Evolutionary conservation across 164 flowering plant genomes (phyloP).

Genomic region (Vitis rupestris): DNA sequence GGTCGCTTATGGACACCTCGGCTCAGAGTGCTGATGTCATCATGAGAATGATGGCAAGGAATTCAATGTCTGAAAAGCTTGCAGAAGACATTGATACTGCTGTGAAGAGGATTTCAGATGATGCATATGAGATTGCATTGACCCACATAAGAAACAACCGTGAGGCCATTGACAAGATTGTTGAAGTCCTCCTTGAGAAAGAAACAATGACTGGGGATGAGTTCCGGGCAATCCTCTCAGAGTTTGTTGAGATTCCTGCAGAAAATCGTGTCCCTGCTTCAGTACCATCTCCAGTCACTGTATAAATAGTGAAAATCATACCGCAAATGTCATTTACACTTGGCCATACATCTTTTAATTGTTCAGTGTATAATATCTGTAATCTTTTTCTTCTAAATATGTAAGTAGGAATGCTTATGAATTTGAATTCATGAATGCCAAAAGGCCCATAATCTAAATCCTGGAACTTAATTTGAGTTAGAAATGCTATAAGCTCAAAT

Average conservation of each 20-base stretch:
- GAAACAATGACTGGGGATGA: slow-evolving; percentile 83
- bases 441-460: not conserved
- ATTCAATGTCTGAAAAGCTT: slow-evolving; percentile 85
- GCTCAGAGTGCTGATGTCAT: slow-evolving; percentile 75
- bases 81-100: slow-evolving; percentile 85
- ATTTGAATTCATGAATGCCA: slow-evolving; percentile 1
- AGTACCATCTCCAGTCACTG: slow-evolving; percentile 54
- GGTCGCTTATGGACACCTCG: slow-evolving; percentile 84
- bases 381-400: not conserved
- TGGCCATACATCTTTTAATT: not conserved
- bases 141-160: slow-evolving; percentile 69
- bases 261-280: slow-evolving; percentile 76
- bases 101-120: slow-evolving; percentile 62
- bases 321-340: not conserved
- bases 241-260: slow-evolving; percentile 77
- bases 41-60: slow-evolving; percentile 93
- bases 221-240: slow-evolving; percentile 77
- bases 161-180: slow-evolving; percentile 88
- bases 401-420: slow-evolving; percentile 1
- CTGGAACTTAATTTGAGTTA: too few species aligned
- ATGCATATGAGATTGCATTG: slow-evolving; percentile 76
- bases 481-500: too few species aligned
- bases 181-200: slow-evolving; percentile 79
- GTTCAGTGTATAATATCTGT: slow-evolving; percentile 17
- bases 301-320: slow-evolving; percentile 24